Conservation (phyloP, 192 early-diverging fungal genomes). For the Paraglomus brasilianum region DNA sequence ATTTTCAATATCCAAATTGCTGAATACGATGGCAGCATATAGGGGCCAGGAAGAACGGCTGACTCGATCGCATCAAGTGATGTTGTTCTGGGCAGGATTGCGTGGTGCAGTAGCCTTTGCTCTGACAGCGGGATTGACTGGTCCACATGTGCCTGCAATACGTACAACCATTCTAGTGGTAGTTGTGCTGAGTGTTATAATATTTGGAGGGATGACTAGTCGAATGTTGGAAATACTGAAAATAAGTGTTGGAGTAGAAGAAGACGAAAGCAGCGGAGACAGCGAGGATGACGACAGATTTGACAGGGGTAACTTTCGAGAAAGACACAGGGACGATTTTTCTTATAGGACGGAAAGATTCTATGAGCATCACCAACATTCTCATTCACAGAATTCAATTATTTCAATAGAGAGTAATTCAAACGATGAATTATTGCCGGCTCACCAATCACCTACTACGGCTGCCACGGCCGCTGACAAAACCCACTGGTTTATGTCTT, state of each 20-base stretch:
- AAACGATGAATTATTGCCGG: neutral
- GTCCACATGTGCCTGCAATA: constrained; percentile 66
- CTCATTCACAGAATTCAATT: constrained; percentile 39
- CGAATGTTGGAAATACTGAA: constrained; percentile 73
- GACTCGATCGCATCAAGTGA: constrained; percentile 74
- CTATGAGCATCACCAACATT: constrained; percentile 32
- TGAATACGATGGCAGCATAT: constrained; percentile 71
- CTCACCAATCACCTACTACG: constrained; percentile 15
- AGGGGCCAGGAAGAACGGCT: constrained; percentile 50
- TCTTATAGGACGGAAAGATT: constrained; percentile 33
- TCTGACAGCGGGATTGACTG: constrained; percentile 77
- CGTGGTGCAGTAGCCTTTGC: constrained; percentile 98
- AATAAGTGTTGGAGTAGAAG: constrained; percentile 73
- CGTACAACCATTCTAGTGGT: constrained; percentile 90
- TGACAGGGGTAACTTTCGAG: constrained; percentile 34
- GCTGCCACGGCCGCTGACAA: constrained; percentile 45
- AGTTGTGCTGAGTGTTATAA: constrained; percentile 85
- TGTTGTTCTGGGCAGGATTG: constrained; percentile 92
- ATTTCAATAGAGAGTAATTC: constrained; percentile 27
- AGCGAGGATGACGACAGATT: constrained; percentile 46
- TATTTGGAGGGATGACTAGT: constrained; percentile 91
- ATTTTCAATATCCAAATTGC: constrained; percentile 75
- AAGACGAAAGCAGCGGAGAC: constrained; percentile 44
- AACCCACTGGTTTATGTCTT: constrained; percentile 81
- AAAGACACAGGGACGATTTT: constrained; percentile 30